Percentiles rank a stretch among this genome's conserved stretches.
Conservation (phyloP, 306 rosid species). For the Cicer arietinum region DNA sequence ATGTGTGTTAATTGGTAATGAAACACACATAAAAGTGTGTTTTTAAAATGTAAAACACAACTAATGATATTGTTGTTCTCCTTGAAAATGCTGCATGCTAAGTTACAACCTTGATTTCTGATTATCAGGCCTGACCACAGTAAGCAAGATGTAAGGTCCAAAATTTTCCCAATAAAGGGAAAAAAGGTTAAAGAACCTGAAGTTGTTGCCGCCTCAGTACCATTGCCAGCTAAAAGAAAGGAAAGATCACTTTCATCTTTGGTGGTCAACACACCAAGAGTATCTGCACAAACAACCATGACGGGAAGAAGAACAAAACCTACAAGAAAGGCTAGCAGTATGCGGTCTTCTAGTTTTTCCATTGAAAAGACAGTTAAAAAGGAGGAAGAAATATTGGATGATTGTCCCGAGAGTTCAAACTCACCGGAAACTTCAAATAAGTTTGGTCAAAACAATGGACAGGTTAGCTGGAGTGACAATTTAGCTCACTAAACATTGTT, state of each 20-base stretch:
- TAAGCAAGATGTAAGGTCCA: constrained; percentile 86
- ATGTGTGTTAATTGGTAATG: constrained; percentile 4
- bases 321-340: constrained; percentile 71
- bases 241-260: constrained; percentile 94
- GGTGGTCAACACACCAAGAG: constrained; percentile 92
- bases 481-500: constrained; percentile 23
- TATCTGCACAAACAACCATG: constrained; percentile 65
- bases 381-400: constrained; percentile 67
- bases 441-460: constrained; percentile 56
- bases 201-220: constrained; percentile 54
- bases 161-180: constrained; percentile 77
- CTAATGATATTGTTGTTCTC: constrained; percentile 19
- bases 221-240: constrained; percentile 82
- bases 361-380: constrained; percentile 59
- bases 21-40: constrained; percentile 1
- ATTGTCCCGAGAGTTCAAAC: constrained; percentile 66
- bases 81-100: constrained; percentile 36
- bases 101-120: constrained; percentile 42
- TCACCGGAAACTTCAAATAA: constrained; percentile 70
- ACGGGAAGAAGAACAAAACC: constrained; percentile 89
- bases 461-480: constrained; percentile 62
- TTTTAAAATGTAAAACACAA: background rate
- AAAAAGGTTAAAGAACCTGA: constrained; percentile 71
- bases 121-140: constrained; percentile 89
- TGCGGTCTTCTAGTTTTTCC: constrained; percentile 66